Percentiles rank a stretch among this genome's conserved stretches.
Evolutionary conservation across 257 asterid genomes (phyloP).

Genomic region (Marsdenia floribunda): DNA sequence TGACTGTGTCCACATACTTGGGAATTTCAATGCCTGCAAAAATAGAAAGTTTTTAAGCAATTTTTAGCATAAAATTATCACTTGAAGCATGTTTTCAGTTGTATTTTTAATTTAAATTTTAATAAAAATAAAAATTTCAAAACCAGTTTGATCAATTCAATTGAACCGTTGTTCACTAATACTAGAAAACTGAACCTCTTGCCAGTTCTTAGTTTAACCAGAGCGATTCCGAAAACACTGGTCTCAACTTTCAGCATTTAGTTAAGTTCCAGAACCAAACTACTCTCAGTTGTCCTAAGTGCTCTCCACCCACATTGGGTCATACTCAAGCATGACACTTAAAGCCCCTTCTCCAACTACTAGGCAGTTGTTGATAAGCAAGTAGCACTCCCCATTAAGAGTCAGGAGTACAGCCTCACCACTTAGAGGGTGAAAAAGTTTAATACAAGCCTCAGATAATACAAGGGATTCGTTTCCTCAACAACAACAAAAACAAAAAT

Average conservation of each 20-base stretch:
- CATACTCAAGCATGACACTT: neutral
- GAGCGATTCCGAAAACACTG: neutral
- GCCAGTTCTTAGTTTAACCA: too few relatives aligned
- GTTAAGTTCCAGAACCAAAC: neutral
- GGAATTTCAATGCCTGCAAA: conserved; percentile 72
- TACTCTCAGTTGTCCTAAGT: neutral
- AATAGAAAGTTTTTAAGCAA: neutral
- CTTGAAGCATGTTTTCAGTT: too few relatives aligned
- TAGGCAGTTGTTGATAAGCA: neutral
- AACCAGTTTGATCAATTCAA: too few relatives aligned
- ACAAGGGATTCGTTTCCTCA: neutral
- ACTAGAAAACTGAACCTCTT: too few relatives aligned
- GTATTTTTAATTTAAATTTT: too few relatives aligned
- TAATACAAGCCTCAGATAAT: neutral
- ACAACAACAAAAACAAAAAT: neutral
- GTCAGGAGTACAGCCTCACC: neutral
- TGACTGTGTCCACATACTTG: conserved; percentile 74
- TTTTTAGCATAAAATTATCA: neutral
- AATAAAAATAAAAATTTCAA: too few relatives aligned
- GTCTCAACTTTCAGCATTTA: neutral
- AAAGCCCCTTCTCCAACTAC: neutral
- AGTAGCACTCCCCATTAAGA: neutral
- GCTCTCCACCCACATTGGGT: neutral
- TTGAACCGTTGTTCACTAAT: too few relatives aligned
- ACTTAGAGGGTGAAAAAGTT: neutral